Evolutionary conservation across 1,139 yeast species (phyloP).

Genomic region (Taphrina communis): DNA sequence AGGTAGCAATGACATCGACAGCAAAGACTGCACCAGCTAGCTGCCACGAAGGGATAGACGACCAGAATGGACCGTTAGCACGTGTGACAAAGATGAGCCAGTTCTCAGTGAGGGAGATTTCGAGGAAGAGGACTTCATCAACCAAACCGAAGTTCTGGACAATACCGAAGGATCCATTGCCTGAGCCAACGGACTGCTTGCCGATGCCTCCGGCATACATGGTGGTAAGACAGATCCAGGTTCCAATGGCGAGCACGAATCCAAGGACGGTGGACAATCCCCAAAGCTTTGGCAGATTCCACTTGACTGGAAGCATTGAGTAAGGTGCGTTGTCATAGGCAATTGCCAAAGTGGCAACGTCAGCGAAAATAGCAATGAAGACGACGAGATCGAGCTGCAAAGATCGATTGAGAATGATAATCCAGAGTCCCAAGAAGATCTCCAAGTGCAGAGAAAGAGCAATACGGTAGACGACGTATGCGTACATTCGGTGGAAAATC

Average conservation of each 20-base stretch:
- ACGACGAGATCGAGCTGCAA: conserved; percentile 71
- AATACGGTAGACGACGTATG: conserved; percentile 79
- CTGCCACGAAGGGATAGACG: conserved; percentile 75
- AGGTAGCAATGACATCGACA: conserved; percentile 72
- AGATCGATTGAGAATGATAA: conserved; percentile 71
- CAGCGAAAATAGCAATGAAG: conserved; percentile 77
- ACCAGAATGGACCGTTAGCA: conserved; percentile 81
- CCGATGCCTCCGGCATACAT: conserved; percentile 58
- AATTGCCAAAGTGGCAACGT: conserved; percentile 77
- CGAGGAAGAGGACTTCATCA: conserved; percentile 68
- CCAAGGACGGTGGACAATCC: conserved; percentile 76
- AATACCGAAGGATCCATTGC: conserved; percentile 39
- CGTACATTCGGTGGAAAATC: conserved; percentile 82
- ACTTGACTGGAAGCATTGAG: conserved; percentile 95
- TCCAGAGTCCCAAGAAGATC: conserved; percentile 74
- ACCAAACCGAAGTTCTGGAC: conserved; percentile 34
- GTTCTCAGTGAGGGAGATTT: conserved; percentile 76
- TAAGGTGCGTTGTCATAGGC: conserved; percentile 92
- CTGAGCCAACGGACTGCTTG: conserved; percentile 27
- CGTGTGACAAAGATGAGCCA: conserved; percentile 80
- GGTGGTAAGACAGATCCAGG: conserved; percentile 76
- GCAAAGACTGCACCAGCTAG: conserved; percentile 69
- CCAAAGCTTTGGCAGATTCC: conserved; percentile 92
- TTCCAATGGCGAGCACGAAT: conserved; percentile 68
- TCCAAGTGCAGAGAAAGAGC: conserved; percentile 76